These are phyloP conservation scores for Hygrophorus russula DNA, from an alignment of 768 basidiomycete genomes.

Conservation along the genomic window DNA sequence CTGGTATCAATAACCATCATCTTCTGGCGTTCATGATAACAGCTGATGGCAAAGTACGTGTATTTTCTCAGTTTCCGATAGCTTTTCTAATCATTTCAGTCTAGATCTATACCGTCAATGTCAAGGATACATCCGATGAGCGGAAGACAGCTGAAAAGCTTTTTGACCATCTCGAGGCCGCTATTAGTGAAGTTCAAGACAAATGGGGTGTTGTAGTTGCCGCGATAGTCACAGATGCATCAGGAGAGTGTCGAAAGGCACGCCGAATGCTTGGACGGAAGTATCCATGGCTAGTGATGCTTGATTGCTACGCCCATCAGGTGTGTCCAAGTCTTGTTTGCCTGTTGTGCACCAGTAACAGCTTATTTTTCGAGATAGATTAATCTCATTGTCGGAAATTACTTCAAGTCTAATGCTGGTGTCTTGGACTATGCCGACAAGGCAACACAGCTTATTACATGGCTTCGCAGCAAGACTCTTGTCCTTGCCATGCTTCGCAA, in stretches of 20 bases:
- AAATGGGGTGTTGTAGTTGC: slow-evolving; percentile 16
- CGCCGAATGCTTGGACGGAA: slow-evolving; percentile 8
- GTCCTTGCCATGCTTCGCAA: slow-evolving; percentile 20
- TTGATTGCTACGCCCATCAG: slow-evolving; percentile 27
- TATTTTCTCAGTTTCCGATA: slow-evolving; percentile 1
- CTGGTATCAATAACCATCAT: slow-evolving; percentile 19
- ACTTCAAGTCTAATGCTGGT: neutral
- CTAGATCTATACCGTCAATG: slow-evolving; percentile 16
- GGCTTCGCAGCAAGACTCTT: slow-evolving; percentile 15
- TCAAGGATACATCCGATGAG: slow-evolving; percentile 21
- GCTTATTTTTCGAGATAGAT: neutral
- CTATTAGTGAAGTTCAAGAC: slow-evolving; percentile 10
- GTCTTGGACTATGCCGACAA: neutral
- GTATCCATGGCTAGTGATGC: slow-evolving; percentile 16
- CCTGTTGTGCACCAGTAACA: neutral
- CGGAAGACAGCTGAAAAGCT: slow-evolving; percentile 21
- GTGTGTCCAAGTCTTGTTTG: slow-evolving; percentile 11
- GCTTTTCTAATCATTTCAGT: slow-evolving; percentile 2
- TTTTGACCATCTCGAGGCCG: slow-evolving; percentile 10
- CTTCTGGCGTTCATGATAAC: slow-evolving; percentile 23
- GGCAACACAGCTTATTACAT: neutral
- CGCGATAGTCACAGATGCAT: slow-evolving; percentile 21
- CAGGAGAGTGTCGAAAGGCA: slow-evolving; percentile 22
- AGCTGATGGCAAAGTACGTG: slow-evolving; percentile 11
- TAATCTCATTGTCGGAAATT: neutral